Percentiles rank a stretch among this genome's conserved stretches.
Conservation (phyloP, 2,329 filamentous ascomycete species). For the Hymenoscyphus repandus region DNA sequence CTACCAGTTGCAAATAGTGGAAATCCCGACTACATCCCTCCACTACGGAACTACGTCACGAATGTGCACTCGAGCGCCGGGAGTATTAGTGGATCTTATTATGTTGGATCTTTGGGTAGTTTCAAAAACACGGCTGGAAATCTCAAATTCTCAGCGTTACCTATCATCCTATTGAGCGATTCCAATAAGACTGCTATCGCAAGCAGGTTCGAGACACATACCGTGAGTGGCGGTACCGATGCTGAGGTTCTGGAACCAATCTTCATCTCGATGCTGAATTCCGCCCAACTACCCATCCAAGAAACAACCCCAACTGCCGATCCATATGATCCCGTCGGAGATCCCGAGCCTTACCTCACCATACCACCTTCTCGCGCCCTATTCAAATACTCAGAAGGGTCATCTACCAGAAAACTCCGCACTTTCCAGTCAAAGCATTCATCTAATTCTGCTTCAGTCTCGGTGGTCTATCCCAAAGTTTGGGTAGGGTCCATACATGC, state of each 20-base stretch:
- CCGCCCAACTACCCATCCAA: slow-evolving; percentile 1
- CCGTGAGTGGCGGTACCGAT: slow-evolving; percentile 20
- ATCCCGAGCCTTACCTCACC: slow-evolving; percentile 19
- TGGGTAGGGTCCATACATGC: slow-evolving; percentile 26
- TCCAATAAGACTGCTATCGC: slow-evolving; percentile 3
- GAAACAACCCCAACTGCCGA: slow-evolving; percentile 2
- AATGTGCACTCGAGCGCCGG: slow-evolving; percentile 23
- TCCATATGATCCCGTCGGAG: slow-evolving; percentile 9
- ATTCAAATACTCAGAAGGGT: not conserved
- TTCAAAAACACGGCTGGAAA: slow-evolving; percentile 21
- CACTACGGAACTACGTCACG: slow-evolving; percentile 28
- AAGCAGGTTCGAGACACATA: slow-evolving; percentile 22
- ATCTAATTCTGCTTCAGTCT: slow-evolving; percentile 17
- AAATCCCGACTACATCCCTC: slow-evolving; percentile 15
- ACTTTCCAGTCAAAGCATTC: slow-evolving; percentile 20
- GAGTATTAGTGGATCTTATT: slow-evolving; percentile 23
- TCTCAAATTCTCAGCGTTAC: slow-evolving; percentile 20
- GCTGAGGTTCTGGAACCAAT: slow-evolving; percentile 23
- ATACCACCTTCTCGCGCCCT: slow-evolving; percentile 8
- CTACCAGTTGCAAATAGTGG: slow-evolving; percentile 13
- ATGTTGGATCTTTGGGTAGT: slow-evolving; percentile 19
- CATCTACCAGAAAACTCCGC: slow-evolving; percentile 10
- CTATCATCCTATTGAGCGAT: slow-evolving; percentile 17
- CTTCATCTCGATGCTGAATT: slow-evolving; percentile 19
- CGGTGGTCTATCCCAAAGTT: slow-evolving; percentile 20